A percentile compares a stretch with the other conserved stretches of the same genome.
Conservation (phyloP, 148 eudicot species). For the Rhododendron mucronatum region DNA sequence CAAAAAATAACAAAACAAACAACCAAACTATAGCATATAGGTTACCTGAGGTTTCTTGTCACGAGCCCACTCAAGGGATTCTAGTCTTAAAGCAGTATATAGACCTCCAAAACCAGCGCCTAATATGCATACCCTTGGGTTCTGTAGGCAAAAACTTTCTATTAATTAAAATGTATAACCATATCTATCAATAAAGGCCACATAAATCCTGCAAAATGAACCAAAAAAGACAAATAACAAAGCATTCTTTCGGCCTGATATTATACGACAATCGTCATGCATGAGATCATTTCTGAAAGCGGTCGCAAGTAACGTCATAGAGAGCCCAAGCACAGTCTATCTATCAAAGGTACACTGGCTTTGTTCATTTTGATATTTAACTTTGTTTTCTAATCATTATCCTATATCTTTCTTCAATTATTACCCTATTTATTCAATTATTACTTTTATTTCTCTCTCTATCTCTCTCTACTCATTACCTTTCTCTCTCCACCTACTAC, state of each 20-base stretch:
- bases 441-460: too few relatives aligned
- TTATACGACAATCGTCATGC: background rate
- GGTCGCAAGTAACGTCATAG: background rate
- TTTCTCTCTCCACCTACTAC: too few relatives aligned
- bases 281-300: background rate
- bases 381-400: too few relatives aligned
- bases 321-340: background rate
- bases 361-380: too few relatives aligned
- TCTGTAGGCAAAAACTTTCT: conserved; percentile 35
- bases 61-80: conserved; percentile 93
- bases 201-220: background rate
- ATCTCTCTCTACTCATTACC: too few relatives aligned
- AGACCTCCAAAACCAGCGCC: conserved; percentile 99
- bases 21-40: background rate
- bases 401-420: too few relatives aligned
- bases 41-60: conserved; percentile 94
- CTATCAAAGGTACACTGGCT: background rate
- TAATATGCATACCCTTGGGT: conserved; percentile 89
- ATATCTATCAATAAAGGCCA: background rate
- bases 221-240: background rate
- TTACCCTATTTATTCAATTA: too few relatives aligned
- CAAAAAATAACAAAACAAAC: background rate
- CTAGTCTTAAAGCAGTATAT: conserved; percentile 88
- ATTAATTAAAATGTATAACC: background rate
- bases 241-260: background rate